These are phyloP conservation scores for Trichoderma semiorbis DNA, from an alignment of 2,329 filamentous ascomycete genomes.

Conservation along the genomic window DNA sequence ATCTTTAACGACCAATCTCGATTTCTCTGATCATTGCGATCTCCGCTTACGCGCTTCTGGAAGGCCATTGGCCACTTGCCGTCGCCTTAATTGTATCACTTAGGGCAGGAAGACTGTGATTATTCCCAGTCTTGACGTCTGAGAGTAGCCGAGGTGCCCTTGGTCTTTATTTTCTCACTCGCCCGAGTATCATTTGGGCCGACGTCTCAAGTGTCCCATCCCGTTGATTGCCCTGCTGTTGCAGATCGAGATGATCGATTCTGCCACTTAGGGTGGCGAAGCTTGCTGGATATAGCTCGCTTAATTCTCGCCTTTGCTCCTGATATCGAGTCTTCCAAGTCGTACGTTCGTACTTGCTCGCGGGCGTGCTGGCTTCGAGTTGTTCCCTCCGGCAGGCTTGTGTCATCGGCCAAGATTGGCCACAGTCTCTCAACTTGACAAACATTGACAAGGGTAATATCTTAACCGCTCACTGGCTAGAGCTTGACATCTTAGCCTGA, in stretches of 20 bases:
- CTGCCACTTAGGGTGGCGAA: slow-evolving; percentile 7
- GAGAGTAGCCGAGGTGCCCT: not conserved
- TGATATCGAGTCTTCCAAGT: not conserved
- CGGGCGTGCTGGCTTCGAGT: not conserved
- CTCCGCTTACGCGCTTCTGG: not conserved
- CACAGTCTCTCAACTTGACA: not conserved
- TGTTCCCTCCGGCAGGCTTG: not conserved
- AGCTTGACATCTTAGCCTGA: not conserved
- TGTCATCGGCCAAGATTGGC: not conserved
- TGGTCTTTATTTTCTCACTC: not conserved
- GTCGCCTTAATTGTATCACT: not conserved
- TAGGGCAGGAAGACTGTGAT: not conserved
- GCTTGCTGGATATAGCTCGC: slow-evolving; percentile 11
- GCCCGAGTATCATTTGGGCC: not conserved
- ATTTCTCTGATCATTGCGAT: not conserved
- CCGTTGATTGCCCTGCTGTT: not conserved
- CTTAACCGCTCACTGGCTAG: not conserved
- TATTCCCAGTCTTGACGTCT: not conserved
- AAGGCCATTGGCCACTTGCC: not conserved
- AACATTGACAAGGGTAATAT: not conserved
- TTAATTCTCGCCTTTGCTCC: not conserved
- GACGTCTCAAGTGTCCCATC: not conserved
- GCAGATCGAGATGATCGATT: slow-evolving; percentile 12
- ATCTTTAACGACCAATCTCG: slow-evolving; percentile 4
- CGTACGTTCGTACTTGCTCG: not conserved